Conservation (phyloP, 2,329 filamentous ascomycete genomes). For the Ascosphaera pollenicola region DNA sequence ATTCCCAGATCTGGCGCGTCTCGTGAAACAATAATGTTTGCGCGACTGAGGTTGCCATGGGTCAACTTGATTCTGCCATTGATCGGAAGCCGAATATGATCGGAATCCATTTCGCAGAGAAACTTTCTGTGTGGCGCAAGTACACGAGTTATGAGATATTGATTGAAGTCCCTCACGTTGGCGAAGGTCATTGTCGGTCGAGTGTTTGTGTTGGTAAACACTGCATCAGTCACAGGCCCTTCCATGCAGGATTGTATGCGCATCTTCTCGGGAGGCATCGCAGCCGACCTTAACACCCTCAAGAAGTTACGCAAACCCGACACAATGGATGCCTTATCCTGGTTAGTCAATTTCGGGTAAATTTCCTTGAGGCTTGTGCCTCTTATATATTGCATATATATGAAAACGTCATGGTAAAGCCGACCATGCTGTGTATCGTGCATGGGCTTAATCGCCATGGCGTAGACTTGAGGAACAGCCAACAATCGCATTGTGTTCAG, state of each 20-base stretch:
- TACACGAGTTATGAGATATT: not conserved
- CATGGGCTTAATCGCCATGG: too few species aligned
- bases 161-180: not conserved
- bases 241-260: not conserved
- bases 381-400: too few species aligned
- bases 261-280: too few species aligned
- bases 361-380: too few species aligned
- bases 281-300: not conserved
- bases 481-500: too few species aligned
- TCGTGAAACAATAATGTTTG: conserved; percentile 4
- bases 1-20: conserved; percentile 4
- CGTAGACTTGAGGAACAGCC: too few species aligned
- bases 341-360: too few species aligned
- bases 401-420: too few species aligned
- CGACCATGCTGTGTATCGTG: too few species aligned
- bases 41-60: not conserved
- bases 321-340: too few species aligned
- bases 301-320: not conserved
- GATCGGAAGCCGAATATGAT: too few species aligned
- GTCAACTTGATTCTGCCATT: not conserved
- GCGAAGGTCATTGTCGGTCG: not conserved
- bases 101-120: not conserved
- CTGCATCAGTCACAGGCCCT: not conserved
- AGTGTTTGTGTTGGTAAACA: not conserved
- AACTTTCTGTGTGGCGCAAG: not conserved